Percentiles rank a stretch among this genome's conserved stretches.
phyloP scores from a whole-genome alignment of 306 rosid species.

The Glycine latifolia region DNA sequence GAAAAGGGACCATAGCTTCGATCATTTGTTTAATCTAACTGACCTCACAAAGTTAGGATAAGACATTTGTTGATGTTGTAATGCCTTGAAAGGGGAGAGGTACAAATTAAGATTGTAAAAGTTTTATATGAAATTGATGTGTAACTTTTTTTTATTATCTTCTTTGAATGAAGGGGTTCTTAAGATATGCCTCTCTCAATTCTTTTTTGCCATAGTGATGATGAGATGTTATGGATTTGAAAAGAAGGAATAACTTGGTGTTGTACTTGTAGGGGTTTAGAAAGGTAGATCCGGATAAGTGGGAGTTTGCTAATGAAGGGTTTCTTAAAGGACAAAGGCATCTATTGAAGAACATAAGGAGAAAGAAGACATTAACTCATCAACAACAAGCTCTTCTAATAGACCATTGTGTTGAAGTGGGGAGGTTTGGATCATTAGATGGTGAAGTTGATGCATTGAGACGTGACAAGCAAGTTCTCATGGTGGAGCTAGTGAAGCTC shows the following conservation, averaged over 20 bases:
- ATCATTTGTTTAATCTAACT: too few species aligned
- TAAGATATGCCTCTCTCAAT: neutral
- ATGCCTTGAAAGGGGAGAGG: slow-evolving; percentile 41
- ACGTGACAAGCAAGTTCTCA: slow-evolving; percentile 71
- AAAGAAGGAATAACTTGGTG: slow-evolving; percentile 36
- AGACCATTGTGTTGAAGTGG: slow-evolving; percentile 71
- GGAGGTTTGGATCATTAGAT: slow-evolving; percentile 60
- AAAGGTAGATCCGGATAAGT: slow-evolving; percentile 73
- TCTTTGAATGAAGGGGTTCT: slow-evolving; percentile 14
- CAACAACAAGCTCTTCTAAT: slow-evolving; percentile 38
- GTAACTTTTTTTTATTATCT: neutral
- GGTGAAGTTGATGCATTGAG: slow-evolving; percentile 60
- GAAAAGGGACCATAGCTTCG: neutral
- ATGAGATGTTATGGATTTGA: neutral
- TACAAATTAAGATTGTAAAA: neutral
- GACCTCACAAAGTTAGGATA: too few species aligned
- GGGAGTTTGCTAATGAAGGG: slow-evolving; percentile 85
- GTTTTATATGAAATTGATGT: neutral
- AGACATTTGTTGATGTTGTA: neutral
- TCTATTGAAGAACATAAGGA: slow-evolving; percentile 68
- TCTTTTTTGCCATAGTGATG: neutral
- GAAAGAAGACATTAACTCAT: slow-evolving; percentile 52
- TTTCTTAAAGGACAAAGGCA: slow-evolving; percentile 77
- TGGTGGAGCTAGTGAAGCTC: slow-evolving; percentile 72
- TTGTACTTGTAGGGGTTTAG: slow-evolving; percentile 65